Evolutionary conservation across 2,329 filamentous ascomycete species (phyloP), one percentile per base, ranked within the genome.

Genomic region (Coniosporium tulheliwenetii): DNA sequence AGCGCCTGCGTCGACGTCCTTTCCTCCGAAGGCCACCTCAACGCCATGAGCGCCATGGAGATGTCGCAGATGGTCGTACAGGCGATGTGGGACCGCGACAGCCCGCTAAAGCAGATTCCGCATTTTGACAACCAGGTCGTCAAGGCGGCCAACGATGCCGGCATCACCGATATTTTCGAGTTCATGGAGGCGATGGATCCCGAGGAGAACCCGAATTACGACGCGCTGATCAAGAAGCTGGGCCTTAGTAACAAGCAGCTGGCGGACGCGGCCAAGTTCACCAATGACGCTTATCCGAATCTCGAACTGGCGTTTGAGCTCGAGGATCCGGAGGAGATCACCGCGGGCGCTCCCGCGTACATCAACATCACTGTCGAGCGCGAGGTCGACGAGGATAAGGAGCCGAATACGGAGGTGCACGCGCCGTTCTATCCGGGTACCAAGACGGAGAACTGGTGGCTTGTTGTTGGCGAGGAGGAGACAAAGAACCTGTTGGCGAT

Each of bases 131-230:
- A 80, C 32, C 80, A 89, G 45, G 80, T 82, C 39, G 79, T 96
- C 50, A 82, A 89, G 61, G 81, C 77, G 47, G 85, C 84, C 36
- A 82, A 82, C 54, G 78, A 83, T 43, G 83, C 78, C 56, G 80
- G 75, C 47, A 81, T 98, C 66, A 87, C 85, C 52, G 89, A 96
- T 52, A 80, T 98, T 48, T 89, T 93, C 53, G 87, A 94, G 56
- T 96, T 98, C 65, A 95, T 96, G 82, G 89, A 96, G 51, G 83
- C 85, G 47, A 98, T 98, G 89, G 91, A 94, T 57, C 87, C 89
- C 2, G 81, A 85, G 1, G 89, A 94, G 61, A 94, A 95, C 59
- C 67, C 81, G 34, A 72, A 93, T 47, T 89, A 94, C 58, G 71
- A 72, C 37, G 71, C 73, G 30, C 70, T 98, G 30, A 73, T 96